Percentiles rank a stretch among this genome's conserved stretches.
These are phyloP conservation scores for Camellia sinensis DNA, from an alignment of 148 eudicot genomes.

Conservation along the genomic window DNA sequence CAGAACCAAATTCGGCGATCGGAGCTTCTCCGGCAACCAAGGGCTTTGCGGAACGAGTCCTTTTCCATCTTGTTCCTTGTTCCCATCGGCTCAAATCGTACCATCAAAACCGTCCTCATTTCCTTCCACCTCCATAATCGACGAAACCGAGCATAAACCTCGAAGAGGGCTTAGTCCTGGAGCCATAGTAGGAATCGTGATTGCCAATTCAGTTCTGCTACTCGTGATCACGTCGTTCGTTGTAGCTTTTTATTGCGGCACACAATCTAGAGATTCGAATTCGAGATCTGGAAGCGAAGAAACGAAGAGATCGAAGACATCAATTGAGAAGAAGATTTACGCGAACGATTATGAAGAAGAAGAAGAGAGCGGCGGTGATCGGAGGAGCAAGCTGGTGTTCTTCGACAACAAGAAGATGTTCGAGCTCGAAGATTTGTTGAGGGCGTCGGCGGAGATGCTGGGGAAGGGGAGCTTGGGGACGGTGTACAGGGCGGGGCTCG, in stretches of 20 bases:
- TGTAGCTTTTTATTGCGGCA: conserved; percentile 48
- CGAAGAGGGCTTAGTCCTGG: conserved; percentile 45
- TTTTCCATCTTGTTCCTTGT: conserved; percentile 49
- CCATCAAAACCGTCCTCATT: conserved; percentile 65
- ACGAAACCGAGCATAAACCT: conserved; percentile 13
- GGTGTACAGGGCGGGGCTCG: conserved; percentile 79
- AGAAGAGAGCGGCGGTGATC: conserved; percentile 58
- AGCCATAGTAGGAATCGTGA: conserved; percentile 45
- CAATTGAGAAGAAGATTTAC: conserved; percentile 57
- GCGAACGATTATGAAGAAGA: conserved; percentile 25
- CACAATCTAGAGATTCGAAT: conserved; percentile 32
- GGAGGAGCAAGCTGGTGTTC: conserved; percentile 65
- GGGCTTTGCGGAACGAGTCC: conserved; percentile 59
- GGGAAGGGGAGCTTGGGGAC: conserved; percentile 93
- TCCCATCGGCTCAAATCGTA: conserved; percentile 34
- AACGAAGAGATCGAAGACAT: conserved; percentile 61
- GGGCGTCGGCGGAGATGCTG: conserved; percentile 96
- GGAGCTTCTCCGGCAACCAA: conserved; percentile 70
- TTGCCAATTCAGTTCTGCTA: conserved; percentile 42
- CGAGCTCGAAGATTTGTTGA: conserved; percentile 81
- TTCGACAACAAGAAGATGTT: conserved; percentile 70
- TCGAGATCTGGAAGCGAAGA: conserved; percentile 46
- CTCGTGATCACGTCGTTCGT: conserved; percentile 42
- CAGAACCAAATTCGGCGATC: conserved; percentile 37
- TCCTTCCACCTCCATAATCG: conserved; percentile 27